Conservation (phyloP, 2,329 filamentous ascomycete species). For the Zasmidium cellare region DNA sequence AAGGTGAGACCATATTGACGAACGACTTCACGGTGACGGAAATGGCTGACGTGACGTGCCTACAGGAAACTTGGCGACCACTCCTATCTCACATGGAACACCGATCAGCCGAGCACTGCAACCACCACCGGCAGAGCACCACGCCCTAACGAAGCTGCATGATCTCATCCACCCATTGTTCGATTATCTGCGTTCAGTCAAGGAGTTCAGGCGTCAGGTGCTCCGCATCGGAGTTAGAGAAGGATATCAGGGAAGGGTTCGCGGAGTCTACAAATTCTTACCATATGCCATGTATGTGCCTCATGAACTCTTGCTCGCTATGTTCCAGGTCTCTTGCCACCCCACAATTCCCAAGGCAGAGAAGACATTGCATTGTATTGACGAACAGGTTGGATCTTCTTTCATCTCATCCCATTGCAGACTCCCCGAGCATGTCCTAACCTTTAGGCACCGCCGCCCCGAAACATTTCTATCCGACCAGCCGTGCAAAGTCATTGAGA, state of each 20-base stretch:
- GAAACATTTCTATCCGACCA: slow-evolving; percentile 5
- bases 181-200: slow-evolving; percentile 12
- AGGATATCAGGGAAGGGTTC: slow-evolving; percentile 12
- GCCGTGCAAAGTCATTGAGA: not conserved
- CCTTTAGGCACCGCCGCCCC: slow-evolving; percentile 1
- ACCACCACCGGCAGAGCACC: slow-evolving; percentile 49
- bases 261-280: slow-evolving; percentile 8
- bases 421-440: slow-evolving; percentile 10
- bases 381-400: not conserved
- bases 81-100: slow-evolving; percentile 89
- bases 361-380: not conserved
- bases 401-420: slow-evolving; percentile 9
- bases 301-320: not conserved
- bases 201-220: slow-evolving; percentile 22
- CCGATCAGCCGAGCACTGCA: slow-evolving; percentile 61
- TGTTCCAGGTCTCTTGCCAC: not conserved
- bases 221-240: slow-evolving; percentile 11
- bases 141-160: slow-evolving; percentile 33
- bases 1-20: slow-evolving; percentile 58
- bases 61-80: slow-evolving; percentile 93
- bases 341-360: not conserved
- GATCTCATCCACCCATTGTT: slow-evolving; percentile 25
- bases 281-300: slow-evolving; percentile 6
- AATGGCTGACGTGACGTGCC: slow-evolving; percentile 14
- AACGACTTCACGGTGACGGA: not conserved